Evolutionary conservation across 352 stramenopile genomes (phyloP), one percentile per base, ranked within the genome.

Genomic region (Globisporangium yorkense): DNA sequence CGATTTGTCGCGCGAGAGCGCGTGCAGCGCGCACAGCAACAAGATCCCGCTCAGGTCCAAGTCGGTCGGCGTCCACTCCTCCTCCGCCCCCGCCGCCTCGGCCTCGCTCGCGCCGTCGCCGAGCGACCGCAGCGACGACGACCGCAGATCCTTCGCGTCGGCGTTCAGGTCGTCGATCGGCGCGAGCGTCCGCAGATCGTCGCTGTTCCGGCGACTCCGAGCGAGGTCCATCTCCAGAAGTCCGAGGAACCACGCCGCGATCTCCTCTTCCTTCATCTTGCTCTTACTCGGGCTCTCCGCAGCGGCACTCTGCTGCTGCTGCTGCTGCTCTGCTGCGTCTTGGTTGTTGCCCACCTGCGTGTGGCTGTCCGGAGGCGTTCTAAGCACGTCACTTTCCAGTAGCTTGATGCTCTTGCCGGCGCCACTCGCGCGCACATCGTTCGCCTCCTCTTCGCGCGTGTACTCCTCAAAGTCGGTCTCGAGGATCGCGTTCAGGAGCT

Each of bases 1-100:
- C 10, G 71, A 70, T 15, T 72, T 68, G 29, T 88, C 69, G 9
- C 84, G 83, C 2, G 81, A 90, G 59, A 95, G 87, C 3, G 81
- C 84, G 37, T 93, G 73, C 9, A 95, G 67, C 8, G 77, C 80
- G 54, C 79, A 93, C 1, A 95, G 70, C 48, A 95, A 52, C 7
- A 95, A 59, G 49, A 93, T 86, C 3, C 85, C 85, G 13, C 79
- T 85, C 12, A 85, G 57, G 53, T 95, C 85, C 2, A 95, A 60
- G 33, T 87, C 77, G 0, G 56, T 68, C 5, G 82, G 82, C 47
- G 59, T 77, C 79, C 80, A 89, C 35, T 87, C 77, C 2, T 75
- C 59, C 40, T 75, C 70, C 9, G 44, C 77, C 2, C 74, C 59
- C 40, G 74, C 70, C 9, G 44, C n/a, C 31, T 21, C 10, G 1